Base-by-base conservation (phyloP, 2,329 filamentous ascomycete species). In the Phialophora macrospora region DNA sequence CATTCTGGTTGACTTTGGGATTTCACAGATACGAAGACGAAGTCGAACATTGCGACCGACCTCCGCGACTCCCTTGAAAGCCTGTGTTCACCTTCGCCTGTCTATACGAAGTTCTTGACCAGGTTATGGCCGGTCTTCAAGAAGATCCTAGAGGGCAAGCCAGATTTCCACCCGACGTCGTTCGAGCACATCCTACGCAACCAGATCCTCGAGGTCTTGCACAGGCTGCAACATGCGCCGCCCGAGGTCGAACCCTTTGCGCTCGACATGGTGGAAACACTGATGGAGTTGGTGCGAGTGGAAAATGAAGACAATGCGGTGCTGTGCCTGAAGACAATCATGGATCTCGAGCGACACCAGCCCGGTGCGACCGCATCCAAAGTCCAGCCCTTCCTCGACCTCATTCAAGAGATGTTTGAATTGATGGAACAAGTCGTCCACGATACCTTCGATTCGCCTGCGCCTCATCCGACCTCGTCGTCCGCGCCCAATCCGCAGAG, bases 261-360 rank as follows among this genome's bases (percentile, higher is more conserved):
- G 46, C 86, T 88, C 70, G 92, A 96, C 75, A 89, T 96, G 67
- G 92, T 97, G 66, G 93, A 97, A 75, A 84, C 96, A 71, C 84
- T 98, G 69, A 94, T 98, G 88, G 86, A 87, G 62, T 82, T 99
- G 65, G 93, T 98, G 66, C 88, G 90, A 72, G 90, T 88, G 49
- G 95, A 99, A 78, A 99, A 99, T 73, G 95, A 99, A 79, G 95
- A 99, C 69, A 99, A 99, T 83, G 95, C 94, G 1, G 92, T 96
- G n/a, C 82, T 99, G 68, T 97, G 94, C 76, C 92, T 99, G 80
- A 99, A 99, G 83, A 96, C 94, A 14, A 92, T 96, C 59, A 97
- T 97, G 82, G 95, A 99, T 75, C 89, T 98, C 70, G 92, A 96
- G 84, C 89, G 95, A 56, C 92, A 97, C 75, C 94, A 98, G 78